These are phyloP conservation scores for Solanum chiquidenum DNA, from an alignment of 257 asterid genomes.

Conservation along the genomic window DNA sequence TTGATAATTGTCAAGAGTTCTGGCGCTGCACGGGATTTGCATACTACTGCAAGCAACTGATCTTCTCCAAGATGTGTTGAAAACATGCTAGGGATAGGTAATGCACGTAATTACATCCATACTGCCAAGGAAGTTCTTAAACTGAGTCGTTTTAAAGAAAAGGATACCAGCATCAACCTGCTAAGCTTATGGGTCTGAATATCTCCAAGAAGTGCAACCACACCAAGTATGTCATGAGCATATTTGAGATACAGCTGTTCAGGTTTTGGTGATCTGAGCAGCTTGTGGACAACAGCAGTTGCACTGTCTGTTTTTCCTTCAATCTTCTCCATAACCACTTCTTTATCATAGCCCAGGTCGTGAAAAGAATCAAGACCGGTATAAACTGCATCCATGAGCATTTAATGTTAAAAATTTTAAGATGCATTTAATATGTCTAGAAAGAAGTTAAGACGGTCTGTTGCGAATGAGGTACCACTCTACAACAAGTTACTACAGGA, in stretches of 20 bases:
- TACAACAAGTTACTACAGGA: neutral
- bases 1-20: conserved; percentile 14
- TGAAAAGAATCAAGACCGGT: conserved; percentile 7
- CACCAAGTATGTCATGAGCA: conserved; percentile 29
- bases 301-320: conserved; percentile 25
- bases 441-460: neutral
- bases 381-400: conserved; percentile 14
- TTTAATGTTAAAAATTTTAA: neutral
- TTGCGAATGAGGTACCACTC: neutral
- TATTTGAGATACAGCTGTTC: conserved; percentile 4
- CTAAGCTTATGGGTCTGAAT: conserved; percentile 33
- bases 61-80: conserved; percentile 52
- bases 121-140: neutral
- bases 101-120: neutral
- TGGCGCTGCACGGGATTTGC: conserved; percentile 29
- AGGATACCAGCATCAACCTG: conserved; percentile 28
- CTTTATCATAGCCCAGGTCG: conserved; percentile 1
- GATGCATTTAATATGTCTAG: neutral
- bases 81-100: conserved; percentile 26
- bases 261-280: conserved; percentile 1
- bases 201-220: conserved; percentile 56
- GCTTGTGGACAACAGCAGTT: conserved; percentile 33
- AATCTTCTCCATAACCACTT: conserved; percentile 14
- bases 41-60: conserved; percentile 52
- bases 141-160: neutral